phyloP scores from a whole-genome alignment of 2,329 filamentous ascomycete species.

The Alternaria ventricosa region DNA sequence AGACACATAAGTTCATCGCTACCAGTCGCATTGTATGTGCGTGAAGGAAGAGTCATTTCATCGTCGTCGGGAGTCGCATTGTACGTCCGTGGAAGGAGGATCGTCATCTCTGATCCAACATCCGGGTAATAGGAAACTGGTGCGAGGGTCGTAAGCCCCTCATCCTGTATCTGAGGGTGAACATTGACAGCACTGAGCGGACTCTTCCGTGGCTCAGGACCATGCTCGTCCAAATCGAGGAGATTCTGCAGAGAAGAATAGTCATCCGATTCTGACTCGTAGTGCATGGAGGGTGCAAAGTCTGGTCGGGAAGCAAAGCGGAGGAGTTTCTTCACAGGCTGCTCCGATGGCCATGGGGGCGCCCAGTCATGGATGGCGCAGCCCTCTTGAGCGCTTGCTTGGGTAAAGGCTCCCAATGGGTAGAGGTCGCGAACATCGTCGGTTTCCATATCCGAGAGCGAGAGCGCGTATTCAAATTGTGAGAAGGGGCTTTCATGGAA shows the following conservation, averaged over 20 bases:
- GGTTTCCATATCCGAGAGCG: neutral
- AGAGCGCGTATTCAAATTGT: neutral
- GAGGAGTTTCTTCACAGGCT: neutral
- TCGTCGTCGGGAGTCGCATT: accelerated
- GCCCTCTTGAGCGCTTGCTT: neutral
- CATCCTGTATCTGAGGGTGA: neutral
- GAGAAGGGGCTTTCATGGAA: accelerated
- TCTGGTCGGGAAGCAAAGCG: neutral
- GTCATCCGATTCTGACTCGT: neutral
- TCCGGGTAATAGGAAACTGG: neutral
- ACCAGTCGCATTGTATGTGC: neutral
- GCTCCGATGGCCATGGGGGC: neutral
- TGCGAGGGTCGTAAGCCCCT: neutral
- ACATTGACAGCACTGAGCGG: neutral
- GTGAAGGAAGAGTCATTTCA: accelerated
- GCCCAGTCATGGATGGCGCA: neutral
- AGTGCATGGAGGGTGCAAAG: neutral
- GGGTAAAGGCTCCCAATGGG: neutral
- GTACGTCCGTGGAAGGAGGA: neutral
- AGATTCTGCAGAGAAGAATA: neutral
- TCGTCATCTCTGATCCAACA: neutral
- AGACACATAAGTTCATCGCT: neutral
- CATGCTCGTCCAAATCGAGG: neutral
- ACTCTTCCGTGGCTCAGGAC: neutral
- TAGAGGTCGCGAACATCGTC: neutral